Percentiles rank a stretch among this genome's conserved stretches.
Conservation (phyloP, 371 early-diverging fungal genomes). For the Mortierella sp. region DNA sequence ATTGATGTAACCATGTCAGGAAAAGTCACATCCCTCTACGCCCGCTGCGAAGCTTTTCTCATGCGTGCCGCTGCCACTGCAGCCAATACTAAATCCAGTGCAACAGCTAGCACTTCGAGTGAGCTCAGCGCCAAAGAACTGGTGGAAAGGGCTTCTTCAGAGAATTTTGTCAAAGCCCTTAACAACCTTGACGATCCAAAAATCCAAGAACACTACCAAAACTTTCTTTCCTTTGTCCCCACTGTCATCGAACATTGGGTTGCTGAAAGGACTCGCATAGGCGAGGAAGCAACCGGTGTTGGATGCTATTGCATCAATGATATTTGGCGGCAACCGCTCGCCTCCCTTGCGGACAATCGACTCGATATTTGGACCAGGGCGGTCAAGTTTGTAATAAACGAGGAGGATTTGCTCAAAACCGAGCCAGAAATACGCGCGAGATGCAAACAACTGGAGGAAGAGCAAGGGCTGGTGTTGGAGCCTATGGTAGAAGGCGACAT, state of each 20-base stretch:
- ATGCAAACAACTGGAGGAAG: constrained; percentile 22
- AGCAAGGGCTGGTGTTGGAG: constrained; percentile 23
- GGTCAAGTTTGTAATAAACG: constrained; percentile 45
- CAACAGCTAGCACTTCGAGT: not conserved
- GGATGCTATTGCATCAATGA: constrained; percentile 33
- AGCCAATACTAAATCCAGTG: not conserved
- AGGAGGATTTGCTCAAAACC: constrained; percentile 21
- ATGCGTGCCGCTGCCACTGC: constrained; percentile 18
- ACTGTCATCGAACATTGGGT: constrained; percentile 7
- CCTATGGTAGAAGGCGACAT: constrained; percentile 36
- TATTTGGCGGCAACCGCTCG: constrained; percentile 26
- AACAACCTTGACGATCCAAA: constrained; percentile 12
- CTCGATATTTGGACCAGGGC: not conserved
- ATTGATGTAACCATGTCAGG: constrained; percentile 36
- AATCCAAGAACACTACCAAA: constrained; percentile 18
- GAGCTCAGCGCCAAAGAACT: not conserved
- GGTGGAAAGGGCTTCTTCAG: constrained; percentile 7
- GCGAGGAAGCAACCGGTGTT: not conserved
- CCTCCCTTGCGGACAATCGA: not conserved
- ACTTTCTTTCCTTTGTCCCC: constrained; percentile 12
- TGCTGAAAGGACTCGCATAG: not conserved
- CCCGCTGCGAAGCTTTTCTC: constrained; percentile 18
- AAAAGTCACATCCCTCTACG: constrained; percentile 2
- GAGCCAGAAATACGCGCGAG: constrained; percentile 13
- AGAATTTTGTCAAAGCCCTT: constrained; percentile 2